phyloP scores from a whole-genome alignment of 257 asterid genomes.

The Salvia miltiorrhiza region DNA sequence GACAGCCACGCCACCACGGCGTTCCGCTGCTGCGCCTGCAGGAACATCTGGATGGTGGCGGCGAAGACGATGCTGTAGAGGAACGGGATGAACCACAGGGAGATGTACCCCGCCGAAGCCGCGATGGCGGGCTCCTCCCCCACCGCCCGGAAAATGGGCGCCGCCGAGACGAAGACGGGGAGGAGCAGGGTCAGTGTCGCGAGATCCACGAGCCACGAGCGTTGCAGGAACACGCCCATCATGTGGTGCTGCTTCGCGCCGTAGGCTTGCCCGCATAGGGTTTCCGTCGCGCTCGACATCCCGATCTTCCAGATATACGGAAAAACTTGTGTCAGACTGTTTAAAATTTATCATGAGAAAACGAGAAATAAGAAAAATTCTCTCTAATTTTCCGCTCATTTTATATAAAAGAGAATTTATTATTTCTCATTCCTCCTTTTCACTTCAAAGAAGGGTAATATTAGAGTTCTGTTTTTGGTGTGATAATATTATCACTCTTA shows the following conservation, averaged over 20 bases:
- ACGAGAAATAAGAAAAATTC: too few relatives aligned
- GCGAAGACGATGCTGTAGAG: slow-evolving; percentile 48
- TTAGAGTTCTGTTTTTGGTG: too few relatives aligned
- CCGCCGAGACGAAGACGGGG: slow-evolving; percentile 50
- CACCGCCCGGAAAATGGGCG: slow-evolving; percentile 42
- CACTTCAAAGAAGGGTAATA: too few relatives aligned
- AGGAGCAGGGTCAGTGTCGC: slow-evolving; percentile 44
- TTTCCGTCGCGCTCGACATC: slow-evolving; percentile 56
- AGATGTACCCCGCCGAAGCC: slow-evolving; percentile 42
- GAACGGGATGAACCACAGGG: slow-evolving; percentile 59
- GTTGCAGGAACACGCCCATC: slow-evolving; percentile 72
- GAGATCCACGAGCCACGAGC: slow-evolving; percentile 68
- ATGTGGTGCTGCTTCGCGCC: slow-evolving; percentile 70
- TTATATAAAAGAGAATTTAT: too few relatives aligned
- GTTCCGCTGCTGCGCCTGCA: slow-evolving; percentile 66
- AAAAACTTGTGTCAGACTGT: too few relatives aligned
- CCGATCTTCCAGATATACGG: too few relatives aligned
- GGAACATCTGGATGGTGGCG: slow-evolving; percentile 57
- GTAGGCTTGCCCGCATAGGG: slow-evolving; percentile 70
- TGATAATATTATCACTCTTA: too few relatives aligned
- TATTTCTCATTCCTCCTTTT: too few relatives aligned
- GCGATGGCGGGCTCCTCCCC: slow-evolving; percentile 50
- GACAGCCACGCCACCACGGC: slow-evolving; percentile 50
- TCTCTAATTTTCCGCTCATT: too few relatives aligned
- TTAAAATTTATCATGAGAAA: too few relatives aligned